Base-by-base conservation (phyloP, 1,284 basidiomycete species). In the Leccinum subfulvum region DNA sequence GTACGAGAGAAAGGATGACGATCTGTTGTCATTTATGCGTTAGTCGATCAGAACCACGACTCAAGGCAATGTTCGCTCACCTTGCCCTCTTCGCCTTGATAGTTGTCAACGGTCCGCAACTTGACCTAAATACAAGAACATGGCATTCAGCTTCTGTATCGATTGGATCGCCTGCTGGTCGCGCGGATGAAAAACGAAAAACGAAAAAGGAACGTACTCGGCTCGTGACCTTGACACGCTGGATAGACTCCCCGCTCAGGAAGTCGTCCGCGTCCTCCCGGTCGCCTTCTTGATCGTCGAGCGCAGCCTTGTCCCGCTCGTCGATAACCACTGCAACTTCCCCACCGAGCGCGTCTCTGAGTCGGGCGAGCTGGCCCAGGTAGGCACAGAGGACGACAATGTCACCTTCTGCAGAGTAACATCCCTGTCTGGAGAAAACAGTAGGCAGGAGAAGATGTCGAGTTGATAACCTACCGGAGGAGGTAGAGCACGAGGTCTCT, bases 321-420 rank as follows among this genome's bases (percentile, higher is more conserved):
- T 91, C 89, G 35, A 92, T 81, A 23, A 87, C 74, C 3, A 91
- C 82, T 0, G 82, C 80, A 13, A 92, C 80, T 57, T 84, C 75
- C 2, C 76, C 68, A 21, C 71, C 66, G 8, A 89, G 73, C 0
- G 80, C 82, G 60, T 85, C 81, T 35, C 84, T 76, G 11, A 91
- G 77, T 37, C 81, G 80, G 2, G 83, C 80, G 2, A 92, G 78
- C 68, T 92, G 90, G 0, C 90, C 89, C 3, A 91, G 81, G 69
- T 92, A 92, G 0, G 89, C 88, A 67, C 88, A 90, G 10, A 92
- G 75, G 8, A 92, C 86, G 8, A 87, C 89, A 41, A 92, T 90
- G 65, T 90, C 87, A 1, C 89, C 89, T 39, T 85, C 82, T 9
- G 78, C 69, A 1, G 80, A 81, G 67, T 87, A 88, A 49, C 76